Evolutionary conservation across 129 eudicot genomes (phyloP).

Genomic region (Flaveria brownii): DNA sequence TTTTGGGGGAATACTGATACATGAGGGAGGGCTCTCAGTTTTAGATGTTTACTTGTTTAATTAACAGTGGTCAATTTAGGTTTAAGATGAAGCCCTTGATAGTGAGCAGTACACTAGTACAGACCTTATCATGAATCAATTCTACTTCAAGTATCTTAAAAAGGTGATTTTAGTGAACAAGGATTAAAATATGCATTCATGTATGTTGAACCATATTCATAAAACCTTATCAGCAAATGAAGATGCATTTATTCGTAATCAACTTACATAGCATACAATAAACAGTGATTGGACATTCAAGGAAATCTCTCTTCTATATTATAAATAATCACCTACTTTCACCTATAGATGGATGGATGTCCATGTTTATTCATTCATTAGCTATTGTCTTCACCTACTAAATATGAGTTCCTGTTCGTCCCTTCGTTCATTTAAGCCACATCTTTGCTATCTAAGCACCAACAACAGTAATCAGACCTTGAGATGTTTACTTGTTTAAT

Average conservation of each 20-base stretch:
- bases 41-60: no score
- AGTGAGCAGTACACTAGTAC: no score
- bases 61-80: no score
- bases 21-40: background rate
- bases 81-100: no score
- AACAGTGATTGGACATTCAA: background rate
- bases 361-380: conserved; percentile 27
- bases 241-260: conserved; percentile 27
- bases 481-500: conserved; percentile 10
- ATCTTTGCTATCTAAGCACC: conserved; percentile 78
- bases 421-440: conserved; percentile 26
- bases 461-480: conserved; percentile 86
- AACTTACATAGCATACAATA: conserved; percentile 23
- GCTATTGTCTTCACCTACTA: conserved; percentile 2
- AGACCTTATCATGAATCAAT: background rate
- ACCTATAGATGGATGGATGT: conserved; percentile 18
- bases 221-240: background rate
- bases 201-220: background rate
- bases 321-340: conserved; percentile 11
- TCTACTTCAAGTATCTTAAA: background rate
- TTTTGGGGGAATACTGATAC: background rate
- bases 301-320: background rate
- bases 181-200: background rate
- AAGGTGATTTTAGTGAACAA: background rate
- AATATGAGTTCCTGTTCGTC: background rate